Conservation (phyloP, 352 stramenopile genomes). For the Blastocystis sp. region DNA sequence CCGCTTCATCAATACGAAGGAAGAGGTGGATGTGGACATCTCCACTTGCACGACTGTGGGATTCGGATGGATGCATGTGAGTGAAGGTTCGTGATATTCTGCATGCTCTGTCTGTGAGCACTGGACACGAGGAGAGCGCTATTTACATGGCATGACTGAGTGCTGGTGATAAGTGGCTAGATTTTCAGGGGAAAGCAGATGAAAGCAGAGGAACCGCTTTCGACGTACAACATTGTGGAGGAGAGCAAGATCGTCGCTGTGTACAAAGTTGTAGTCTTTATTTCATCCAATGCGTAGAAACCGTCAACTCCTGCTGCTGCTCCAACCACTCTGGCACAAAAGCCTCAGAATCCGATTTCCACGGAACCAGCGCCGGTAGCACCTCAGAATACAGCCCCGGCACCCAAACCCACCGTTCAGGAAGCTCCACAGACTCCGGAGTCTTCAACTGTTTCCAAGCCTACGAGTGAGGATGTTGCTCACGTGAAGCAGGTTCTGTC, state of each 20-base stretch:
- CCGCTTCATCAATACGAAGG: conserved; percentile 18
- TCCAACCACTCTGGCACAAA: neutral
- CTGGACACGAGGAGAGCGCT: neutral
- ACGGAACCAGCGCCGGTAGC: neutral
- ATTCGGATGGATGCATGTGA: neutral
- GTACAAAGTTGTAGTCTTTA: neutral
- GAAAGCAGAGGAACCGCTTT: conserved; percentile 18
- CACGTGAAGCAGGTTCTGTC: neutral
- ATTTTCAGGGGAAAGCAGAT: conserved; percentile 1
- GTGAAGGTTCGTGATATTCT: conserved; percentile 56
- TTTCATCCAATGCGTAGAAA: no score
- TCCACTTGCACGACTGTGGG: conserved; percentile 23
- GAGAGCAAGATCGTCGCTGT: conserved; percentile 24
- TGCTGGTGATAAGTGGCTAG: neutral
- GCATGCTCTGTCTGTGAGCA: neutral
- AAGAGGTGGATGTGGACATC: conserved; percentile 31
- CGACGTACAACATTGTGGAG: neutral
- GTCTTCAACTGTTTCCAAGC: no score
- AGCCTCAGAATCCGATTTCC: neutral
- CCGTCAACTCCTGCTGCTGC: neutral
- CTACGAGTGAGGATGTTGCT: neutral
- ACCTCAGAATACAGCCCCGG: neutral
- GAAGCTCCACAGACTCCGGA: neutral
- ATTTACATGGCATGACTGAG: conserved; percentile 25
- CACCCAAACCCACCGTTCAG: neutral